Evolutionary conservation across 148 eudicot species (phyloP).

Genomic region (Agrostemma githago): DNA sequence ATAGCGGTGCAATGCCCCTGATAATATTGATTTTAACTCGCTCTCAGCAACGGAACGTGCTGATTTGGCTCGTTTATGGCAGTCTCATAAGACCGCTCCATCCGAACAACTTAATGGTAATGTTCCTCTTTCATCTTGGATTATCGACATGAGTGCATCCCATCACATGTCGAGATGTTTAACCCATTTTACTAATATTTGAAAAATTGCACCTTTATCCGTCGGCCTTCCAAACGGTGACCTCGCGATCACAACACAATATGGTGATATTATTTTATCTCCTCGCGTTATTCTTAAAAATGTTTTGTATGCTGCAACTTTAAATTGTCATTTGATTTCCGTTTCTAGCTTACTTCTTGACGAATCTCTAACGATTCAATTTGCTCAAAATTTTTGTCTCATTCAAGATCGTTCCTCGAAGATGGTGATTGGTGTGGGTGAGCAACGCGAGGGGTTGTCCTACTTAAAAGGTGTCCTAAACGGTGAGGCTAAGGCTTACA

Average conservation of each 20-base stretch:
- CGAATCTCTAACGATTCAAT: neutral
- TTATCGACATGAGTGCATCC: too few species aligned
- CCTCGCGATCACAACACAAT: neutral
- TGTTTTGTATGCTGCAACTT: neutral
- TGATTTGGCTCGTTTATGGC: too few species aligned
- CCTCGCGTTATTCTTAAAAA: neutral
- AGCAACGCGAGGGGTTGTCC: too few species aligned
- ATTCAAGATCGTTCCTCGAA: neutral
- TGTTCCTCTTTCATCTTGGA: neutral
- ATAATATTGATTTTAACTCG: too few species aligned
- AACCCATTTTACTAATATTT: neutral
- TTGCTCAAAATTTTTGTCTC: neutral
- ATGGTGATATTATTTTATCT: neutral
- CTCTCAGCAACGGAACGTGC: too few species aligned
- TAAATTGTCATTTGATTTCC: neutral
- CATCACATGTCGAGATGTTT: neutral
- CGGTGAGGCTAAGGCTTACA: too few species aligned
- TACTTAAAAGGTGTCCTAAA: too few species aligned
- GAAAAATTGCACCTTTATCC: neutral
- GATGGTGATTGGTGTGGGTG: conserved; percentile 11
- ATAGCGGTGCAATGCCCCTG: too few species aligned
- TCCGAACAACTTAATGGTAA: too few species aligned
- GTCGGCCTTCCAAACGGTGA: neutral
- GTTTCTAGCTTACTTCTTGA: too few species aligned
- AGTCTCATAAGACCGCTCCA: too few species aligned